Percentiles rank a stretch among this genome's conserved stretches.
Evolutionary conservation across 2,329 filamentous ascomycete species (phyloP).

Genomic region (Biscogniauxia marginata): DNA sequence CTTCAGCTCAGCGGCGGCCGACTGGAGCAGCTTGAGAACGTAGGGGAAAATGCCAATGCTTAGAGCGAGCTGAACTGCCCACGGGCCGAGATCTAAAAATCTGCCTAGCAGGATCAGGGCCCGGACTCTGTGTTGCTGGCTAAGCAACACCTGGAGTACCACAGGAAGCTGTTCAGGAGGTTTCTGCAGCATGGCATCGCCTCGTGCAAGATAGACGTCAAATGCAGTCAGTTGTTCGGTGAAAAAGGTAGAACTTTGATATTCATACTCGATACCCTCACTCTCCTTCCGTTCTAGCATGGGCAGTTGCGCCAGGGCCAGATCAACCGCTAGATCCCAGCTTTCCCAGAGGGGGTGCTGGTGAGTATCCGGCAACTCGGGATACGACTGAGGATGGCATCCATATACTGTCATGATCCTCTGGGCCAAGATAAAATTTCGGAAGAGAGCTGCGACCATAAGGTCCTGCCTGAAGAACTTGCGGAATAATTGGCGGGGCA

Average conservation of each 20-base stretch:
- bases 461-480: constrained; percentile 96
- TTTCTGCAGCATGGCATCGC: constrained; percentile 76
- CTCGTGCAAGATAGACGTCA: constrained; percentile 86
- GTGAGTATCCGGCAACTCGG: constrained; percentile 89
- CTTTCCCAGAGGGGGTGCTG: constrained; percentile 95
- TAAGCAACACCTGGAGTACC: constrained; percentile 90
- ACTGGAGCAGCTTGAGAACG: constrained; percentile 94
- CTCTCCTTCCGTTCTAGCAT: constrained; percentile 77
- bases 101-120: constrained; percentile 89
- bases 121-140: constrained; percentile 88
- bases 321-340: constrained; percentile 96
- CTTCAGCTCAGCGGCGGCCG: constrained; percentile 89
- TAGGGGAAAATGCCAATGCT: constrained; percentile 99
- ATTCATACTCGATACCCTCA: constrained; percentile 78
- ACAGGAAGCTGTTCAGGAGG: constrained; percentile 94
- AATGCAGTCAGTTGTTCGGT: constrained; percentile 96
- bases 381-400: constrained; percentile 90
- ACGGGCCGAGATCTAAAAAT: constrained; percentile 92
- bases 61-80: constrained; percentile 96
- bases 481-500: constrained; percentile 87
- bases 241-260: constrained; percentile 93
- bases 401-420: constrained; percentile 95
- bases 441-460: constrained; percentile 97
- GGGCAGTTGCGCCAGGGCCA: constrained; percentile 86
- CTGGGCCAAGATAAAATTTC: constrained; percentile 93